phyloP scores from a whole-genome alignment of 1,284 basidiomycete species.

The Melampsora allii-populina region DNA sequence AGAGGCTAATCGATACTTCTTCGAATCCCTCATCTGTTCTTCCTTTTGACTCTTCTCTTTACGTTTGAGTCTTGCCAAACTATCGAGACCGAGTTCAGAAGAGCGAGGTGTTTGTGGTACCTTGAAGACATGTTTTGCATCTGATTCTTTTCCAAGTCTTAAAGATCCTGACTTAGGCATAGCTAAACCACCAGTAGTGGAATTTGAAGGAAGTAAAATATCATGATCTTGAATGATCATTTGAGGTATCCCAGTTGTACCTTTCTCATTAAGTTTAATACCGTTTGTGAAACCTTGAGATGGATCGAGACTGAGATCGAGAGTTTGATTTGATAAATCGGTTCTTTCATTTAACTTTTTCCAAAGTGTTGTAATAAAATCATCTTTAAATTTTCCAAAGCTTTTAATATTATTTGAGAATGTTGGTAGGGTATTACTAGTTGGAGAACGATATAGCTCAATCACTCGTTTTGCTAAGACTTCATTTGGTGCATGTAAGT shows the following conservation, averaged over 20 bases:
- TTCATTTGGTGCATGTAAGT: slow-evolving; percentile 46
- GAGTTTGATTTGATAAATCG: slow-evolving; percentile 10
- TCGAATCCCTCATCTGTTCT: slow-evolving; percentile 14
- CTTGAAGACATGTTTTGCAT: slow-evolving; percentile 47
- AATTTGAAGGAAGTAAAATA: slow-evolving; percentile 14
- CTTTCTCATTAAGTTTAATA: slow-evolving; percentile 14
- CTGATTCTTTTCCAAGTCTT: slow-evolving; percentile 40
- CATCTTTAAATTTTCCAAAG: slow-evolving; percentile 50
- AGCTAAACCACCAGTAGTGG: slow-evolving; percentile 42
- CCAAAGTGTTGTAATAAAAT: slow-evolving; percentile 46
- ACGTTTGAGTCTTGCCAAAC: slow-evolving; percentile 79
- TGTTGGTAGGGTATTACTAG: slow-evolving; percentile 46
- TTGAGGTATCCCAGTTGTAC: slow-evolving; percentile 13
- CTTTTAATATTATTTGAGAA: slow-evolving; percentile 49
- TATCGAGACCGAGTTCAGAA: slow-evolving; percentile 79
- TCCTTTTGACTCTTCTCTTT: slow-evolving; percentile 52
- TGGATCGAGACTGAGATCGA: slow-evolving; percentile 26
- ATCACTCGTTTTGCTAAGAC: slow-evolving; percentile 49
- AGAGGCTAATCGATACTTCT: slow-evolving; percentile 52
- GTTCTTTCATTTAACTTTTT: slow-evolving; percentile 29
- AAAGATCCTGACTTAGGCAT: slow-evolving; percentile 23
- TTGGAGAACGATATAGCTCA: slow-evolving; percentile 46
- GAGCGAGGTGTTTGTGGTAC: slow-evolving; percentile 63
- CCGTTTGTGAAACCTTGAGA: slow-evolving; percentile 30
- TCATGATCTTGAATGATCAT: slow-evolving; percentile 32